Evolutionary conservation across 2,329 filamentous ascomycete species (phyloP).

Genomic region (Leptoxyphium fumago): DNA sequence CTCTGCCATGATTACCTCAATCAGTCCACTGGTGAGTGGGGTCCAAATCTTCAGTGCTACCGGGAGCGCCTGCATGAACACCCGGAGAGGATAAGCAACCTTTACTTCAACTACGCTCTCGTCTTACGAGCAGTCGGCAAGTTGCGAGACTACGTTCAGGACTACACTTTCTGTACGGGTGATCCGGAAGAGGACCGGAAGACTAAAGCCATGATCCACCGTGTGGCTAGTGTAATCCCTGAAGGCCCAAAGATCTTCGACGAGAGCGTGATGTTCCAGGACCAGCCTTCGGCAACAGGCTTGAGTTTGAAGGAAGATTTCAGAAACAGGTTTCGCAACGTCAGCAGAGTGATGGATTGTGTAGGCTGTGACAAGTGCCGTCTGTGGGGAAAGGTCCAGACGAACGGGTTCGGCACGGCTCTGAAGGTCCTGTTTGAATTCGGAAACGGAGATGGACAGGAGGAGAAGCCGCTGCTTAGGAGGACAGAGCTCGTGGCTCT

Average conservation of each 20-base stretch:
- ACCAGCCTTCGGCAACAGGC: conserved; percentile 37
- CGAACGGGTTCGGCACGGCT: conserved; percentile 83
- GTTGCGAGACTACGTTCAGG: conserved; percentile 62
- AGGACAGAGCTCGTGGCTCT: conserved; percentile 87
- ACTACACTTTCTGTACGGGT: conserved; percentile 85
- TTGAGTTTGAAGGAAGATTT: conserved; percentile 89
- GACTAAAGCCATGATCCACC: conserved; percentile 71
- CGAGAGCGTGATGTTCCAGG: conserved; percentile 80
- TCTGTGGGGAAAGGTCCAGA: conserved; percentile 95
- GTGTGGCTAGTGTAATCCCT: conserved; percentile 56
- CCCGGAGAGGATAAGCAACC: conserved; percentile 85
- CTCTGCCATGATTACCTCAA: conserved; percentile 94
- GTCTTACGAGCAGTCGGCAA: conserved; percentile 84
- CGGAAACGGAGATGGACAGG: conserved; percentile 45
- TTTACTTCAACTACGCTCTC: conserved; percentile 99
- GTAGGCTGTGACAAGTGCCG: conserved; percentile 98
- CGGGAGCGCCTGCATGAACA: conserved; percentile 66
- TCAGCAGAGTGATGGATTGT: conserved; percentile 94
- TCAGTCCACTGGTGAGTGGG: conserved; percentile 86
- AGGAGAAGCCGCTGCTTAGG: conserved; percentile 55
- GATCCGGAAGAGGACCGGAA: conserved; percentile 63
- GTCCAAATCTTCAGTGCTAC: conserved; percentile 82
- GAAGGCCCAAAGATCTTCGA: conserved; percentile 69
- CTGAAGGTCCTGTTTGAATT: conserved; percentile 94
- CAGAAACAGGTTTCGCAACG: conserved; percentile 90